phyloP scores from a whole-genome alignment of 225 moss, liverwort and hornwort genomes.

The Asterella californica region DNA sequence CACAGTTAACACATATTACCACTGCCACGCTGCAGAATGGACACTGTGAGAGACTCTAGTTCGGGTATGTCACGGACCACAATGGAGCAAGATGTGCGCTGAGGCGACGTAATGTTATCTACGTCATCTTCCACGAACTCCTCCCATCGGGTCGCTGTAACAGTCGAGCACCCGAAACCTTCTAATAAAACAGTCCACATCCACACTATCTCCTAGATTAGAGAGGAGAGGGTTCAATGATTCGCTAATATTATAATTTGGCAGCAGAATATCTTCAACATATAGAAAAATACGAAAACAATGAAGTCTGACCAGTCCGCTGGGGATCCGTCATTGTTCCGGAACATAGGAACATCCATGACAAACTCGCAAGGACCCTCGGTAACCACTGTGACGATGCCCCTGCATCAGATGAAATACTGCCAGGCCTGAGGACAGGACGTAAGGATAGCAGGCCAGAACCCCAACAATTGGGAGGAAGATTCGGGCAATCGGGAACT shows the following conservation, averaged over 20 bases:
- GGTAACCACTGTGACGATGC: slow-evolving; percentile 9
- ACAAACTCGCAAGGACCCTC: slow-evolving; percentile 5
- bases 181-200: slow-evolving; percentile 25
- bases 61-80: slow-evolving; percentile 52
- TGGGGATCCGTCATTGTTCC: background rate
- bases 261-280: background rate
- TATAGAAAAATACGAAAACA: background rate
- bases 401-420: background rate
- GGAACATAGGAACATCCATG: background rate
- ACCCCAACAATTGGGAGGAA: background rate
- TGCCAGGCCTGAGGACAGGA: background rate
- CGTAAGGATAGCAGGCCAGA: background rate
- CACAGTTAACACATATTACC: slow-evolving; percentile 26
- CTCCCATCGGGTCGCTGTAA: slow-evolving; percentile 90
- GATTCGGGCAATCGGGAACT: background rate
- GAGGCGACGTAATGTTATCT: background rate
- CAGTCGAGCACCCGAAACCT: slow-evolving; percentile 87
- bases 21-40: slow-evolving; percentile 53
- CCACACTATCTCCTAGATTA: background rate
- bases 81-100: slow-evolving; percentile 16
- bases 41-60: slow-evolving; percentile 45
- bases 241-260: background rate
- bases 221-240: background rate
- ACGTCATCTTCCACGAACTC: slow-evolving; percentile 18
- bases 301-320: background rate